Evolutionary conservation across 768 basidiomycete species (phyloP).

Genomic region (Paxillus involutus): DNA sequence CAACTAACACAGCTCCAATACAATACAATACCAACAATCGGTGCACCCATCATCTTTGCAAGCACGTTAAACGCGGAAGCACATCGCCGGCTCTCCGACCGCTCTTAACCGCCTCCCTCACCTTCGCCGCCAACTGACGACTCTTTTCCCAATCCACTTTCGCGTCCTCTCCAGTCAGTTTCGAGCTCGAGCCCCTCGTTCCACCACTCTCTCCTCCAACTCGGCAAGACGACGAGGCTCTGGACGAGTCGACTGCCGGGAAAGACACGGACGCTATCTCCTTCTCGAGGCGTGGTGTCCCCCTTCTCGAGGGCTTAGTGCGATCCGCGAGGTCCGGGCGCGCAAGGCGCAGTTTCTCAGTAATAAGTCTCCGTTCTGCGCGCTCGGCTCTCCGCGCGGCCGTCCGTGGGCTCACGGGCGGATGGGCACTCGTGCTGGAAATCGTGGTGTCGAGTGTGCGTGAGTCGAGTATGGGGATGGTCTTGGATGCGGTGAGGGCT

Average conservation of each 20-base stretch:
- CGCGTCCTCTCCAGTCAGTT: constrained; percentile 6
- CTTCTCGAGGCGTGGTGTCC: constrained; percentile 1
- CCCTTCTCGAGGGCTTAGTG: constrained; percentile 23
- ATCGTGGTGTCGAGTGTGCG: not conserved
- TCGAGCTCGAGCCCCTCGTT: not conserved
- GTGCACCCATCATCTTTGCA: constrained; percentile 14
- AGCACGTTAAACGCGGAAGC: constrained; percentile 27
- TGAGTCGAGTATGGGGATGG: not conserved
- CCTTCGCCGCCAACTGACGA: constrained; percentile 17
- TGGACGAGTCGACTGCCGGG: not conserved
- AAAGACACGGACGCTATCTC: not conserved
- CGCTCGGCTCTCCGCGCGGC: constrained; percentile 18
- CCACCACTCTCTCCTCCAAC: not conserved
- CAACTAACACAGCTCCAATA: too few relatives aligned
- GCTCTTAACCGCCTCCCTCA: constrained; percentile 18
- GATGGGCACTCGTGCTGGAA: not conserved
- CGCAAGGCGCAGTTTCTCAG: constrained; percentile 42
- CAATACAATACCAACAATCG: too few relatives aligned
- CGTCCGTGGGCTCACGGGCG: constrained; percentile 16
- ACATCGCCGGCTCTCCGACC: constrained; percentile 22
- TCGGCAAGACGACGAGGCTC: not conserved
- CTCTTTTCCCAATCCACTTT: constrained; percentile 30
- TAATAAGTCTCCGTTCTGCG: constrained; percentile 23
- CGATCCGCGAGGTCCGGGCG: constrained; percentile 42
- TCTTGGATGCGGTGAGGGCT: not conserved